Conservation (phyloP, 371 early-diverging fungal species). For the Capniomyces stellatus region DNA sequence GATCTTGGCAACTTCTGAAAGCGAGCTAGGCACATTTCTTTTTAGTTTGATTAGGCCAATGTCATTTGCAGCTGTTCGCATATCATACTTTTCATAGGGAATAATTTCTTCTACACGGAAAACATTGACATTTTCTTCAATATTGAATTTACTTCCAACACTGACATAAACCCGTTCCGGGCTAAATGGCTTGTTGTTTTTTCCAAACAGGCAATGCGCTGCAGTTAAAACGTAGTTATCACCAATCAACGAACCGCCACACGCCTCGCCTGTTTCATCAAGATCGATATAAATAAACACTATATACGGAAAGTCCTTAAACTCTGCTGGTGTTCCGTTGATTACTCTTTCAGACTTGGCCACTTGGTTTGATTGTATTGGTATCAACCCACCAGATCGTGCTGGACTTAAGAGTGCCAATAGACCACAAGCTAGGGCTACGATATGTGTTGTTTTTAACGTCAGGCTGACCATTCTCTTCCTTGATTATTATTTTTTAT, state of each 20-base stretch:
- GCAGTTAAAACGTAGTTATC: conserved; percentile 24
- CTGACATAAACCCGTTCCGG: not conserved
- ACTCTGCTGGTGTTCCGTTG: not conserved
- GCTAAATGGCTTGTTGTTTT: no score
- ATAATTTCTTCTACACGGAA: not conserved
- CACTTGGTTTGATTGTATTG: no score
- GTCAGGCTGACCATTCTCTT: no score
- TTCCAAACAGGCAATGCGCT: conserved; percentile 24
- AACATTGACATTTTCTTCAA: not conserved
- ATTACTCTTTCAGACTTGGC: no score
- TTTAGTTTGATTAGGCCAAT: not conserved
- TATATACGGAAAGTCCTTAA: not conserved
- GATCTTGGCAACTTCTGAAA: not conserved
- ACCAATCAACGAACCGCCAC: conserved; percentile 27
- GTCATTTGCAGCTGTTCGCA: not conserved
- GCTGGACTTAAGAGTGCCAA: no score
- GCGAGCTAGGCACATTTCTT: not conserved
- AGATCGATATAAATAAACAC: not conserved
- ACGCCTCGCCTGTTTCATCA: conserved; percentile 2
- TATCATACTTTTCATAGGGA: not conserved
- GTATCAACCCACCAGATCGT: no score
- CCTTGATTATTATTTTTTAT: no score
- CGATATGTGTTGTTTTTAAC: no score
- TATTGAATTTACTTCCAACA: not conserved
- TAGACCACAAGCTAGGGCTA: no score